Conservation (phyloP, 2,329 filamentous ascomycete species). For the Emericellopsis atlantica region DNA sequence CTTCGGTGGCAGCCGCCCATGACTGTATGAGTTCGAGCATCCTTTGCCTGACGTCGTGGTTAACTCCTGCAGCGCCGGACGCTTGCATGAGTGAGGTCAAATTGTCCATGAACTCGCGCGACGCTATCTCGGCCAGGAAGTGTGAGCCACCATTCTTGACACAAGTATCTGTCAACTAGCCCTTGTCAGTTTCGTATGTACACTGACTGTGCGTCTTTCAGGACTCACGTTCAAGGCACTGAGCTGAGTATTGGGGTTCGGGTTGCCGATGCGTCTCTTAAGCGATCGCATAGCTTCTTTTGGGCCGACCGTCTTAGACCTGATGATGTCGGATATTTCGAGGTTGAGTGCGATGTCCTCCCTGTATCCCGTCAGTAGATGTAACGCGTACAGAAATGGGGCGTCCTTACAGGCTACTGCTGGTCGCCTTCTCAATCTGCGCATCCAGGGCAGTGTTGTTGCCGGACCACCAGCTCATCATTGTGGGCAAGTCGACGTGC, state of each 20-base stretch:
- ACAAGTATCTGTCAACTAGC: conserved; percentile 88
- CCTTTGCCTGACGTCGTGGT: conserved; percentile 75
- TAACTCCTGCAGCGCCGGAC: conserved; percentile 60
- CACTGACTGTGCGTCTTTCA: no score
- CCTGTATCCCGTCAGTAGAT: conserved; percentile 25
- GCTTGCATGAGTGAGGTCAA: conserved; percentile 80
- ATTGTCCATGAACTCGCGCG: conserved; percentile 97
- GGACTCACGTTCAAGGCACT: conserved; percentile 72
- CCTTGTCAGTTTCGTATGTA: neutral
- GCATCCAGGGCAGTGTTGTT: conserved; percentile 86
- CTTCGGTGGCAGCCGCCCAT: conserved; percentile 85
- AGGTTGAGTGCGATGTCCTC: conserved; percentile 96
- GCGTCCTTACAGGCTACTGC: conserved; percentile 64
- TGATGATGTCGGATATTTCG: conserved; percentile 94
- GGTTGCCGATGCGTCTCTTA: conserved; percentile 88
- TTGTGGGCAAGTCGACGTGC: conserved; percentile 21
- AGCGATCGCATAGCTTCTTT: conserved; percentile 97
- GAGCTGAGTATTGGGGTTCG: conserved; percentile 93
- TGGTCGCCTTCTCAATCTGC: conserved; percentile 90
- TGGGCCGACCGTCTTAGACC: conserved; percentile 92
- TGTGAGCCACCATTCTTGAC: conserved; percentile 96
- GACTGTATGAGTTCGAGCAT: conserved; percentile 88
- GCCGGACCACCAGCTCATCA: conserved; percentile 95
- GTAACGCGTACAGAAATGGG: conserved; percentile 1
- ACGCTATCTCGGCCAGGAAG: conserved; percentile 90